Evolutionary conservation across 2,329 filamentous ascomycete species (phyloP).

Genomic region (Elsinoe fawcettii): DNA sequence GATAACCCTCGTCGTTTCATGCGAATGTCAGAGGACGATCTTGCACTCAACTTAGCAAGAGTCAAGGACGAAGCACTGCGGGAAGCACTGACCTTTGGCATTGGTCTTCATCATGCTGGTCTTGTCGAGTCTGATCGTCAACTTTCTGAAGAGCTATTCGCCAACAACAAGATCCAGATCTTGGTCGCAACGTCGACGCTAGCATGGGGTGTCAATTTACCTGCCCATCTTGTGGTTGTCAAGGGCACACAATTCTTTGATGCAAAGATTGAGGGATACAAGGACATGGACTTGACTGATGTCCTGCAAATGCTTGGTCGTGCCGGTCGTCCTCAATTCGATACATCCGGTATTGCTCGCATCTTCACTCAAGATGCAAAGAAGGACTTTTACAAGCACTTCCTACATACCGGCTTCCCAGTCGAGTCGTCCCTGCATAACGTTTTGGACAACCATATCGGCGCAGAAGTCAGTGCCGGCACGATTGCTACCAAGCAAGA

Average conservation of each 20-base stretch:
- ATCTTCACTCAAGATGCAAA: conserved; percentile 97
- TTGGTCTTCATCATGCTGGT: conserved; percentile 93
- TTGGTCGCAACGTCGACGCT: conserved; percentile 91
- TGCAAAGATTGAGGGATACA: conserved; percentile 94
- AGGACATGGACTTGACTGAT: conserved; percentile 97
- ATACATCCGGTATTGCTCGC: conserved; percentile 87
- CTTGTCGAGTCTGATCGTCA: conserved; percentile 90
- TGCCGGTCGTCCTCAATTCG: conserved; percentile 92
- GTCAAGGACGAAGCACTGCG: conserved; percentile 90
- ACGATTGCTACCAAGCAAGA: conserved; percentile 94
- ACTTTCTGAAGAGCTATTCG: conserved; percentile 85
- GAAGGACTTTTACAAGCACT: conserved; percentile 99
- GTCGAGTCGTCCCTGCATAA: conserved; percentile 96
- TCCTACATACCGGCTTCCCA: conserved; percentile 93
- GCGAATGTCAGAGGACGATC: conserved; percentile 87
- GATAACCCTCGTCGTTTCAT: conserved; percentile 92
- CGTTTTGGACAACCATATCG: conserved; percentile 92
- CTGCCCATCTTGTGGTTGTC: conserved; percentile 91
- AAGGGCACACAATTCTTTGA: conserved; percentile 98
- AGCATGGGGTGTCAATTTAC: conserved; percentile 96
- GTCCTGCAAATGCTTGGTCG: conserved; percentile 96
- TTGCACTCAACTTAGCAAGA: conserved; percentile 75
- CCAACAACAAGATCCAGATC: conserved; percentile 97
- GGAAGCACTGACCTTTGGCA: conserved; percentile 94
- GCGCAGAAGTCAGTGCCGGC: conserved; percentile 86